Evolutionary conservation across 2,329 filamentous ascomycete species (phyloP), one percentile per base, ranked within the genome.

Genomic region (Annulohypoxylon truncatum): DNA sequence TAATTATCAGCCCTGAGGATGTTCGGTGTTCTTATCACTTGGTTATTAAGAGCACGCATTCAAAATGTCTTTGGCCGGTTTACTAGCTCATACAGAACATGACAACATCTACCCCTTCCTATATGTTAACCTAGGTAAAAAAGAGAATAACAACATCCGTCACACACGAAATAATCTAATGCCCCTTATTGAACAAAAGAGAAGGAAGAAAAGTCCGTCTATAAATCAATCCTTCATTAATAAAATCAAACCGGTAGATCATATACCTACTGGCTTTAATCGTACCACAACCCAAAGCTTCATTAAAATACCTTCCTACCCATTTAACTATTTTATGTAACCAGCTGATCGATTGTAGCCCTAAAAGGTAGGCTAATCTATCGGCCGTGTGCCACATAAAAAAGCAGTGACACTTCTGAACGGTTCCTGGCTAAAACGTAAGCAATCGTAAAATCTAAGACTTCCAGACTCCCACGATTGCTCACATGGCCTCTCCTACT

Each of bases 351-450:
- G 15, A 12, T 22, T 33, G 29, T 42, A 42, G 38, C 38, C 38
- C 42, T 46, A 46, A 26, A 7, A 26, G 18, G 10, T 22, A 42
- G 7, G 10, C 12, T 20, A 20, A 13, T 44, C 40, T 44, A 46
- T 24, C 42, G 42, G 26, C 26, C 22, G 42, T 46, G 42, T 15
- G 35, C 7, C 24, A 28, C 44, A 28, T 15, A 28, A 48, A 28
- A 15, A 48, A 48, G 44, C 42, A 46, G 10, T 7, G 42, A 46
- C 42, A 46, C 18, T 44, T 44, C 35, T 18, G 46, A 9, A 13
- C 18, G 20, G 54, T 58, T 24, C 55, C 42, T 48, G 54, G 13
- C 51, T 33, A 33, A 24, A 50, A 24, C 15, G 42, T 28, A 28
- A 28, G 22, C 22, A 2, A 8, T 7, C 12, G 15, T 50, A n/a